Evolutionary conservation across 345 rosid species (phyloP), one percentile per base, ranked within the genome.

Genomic region (Eucalyptus caleyi): DNA sequence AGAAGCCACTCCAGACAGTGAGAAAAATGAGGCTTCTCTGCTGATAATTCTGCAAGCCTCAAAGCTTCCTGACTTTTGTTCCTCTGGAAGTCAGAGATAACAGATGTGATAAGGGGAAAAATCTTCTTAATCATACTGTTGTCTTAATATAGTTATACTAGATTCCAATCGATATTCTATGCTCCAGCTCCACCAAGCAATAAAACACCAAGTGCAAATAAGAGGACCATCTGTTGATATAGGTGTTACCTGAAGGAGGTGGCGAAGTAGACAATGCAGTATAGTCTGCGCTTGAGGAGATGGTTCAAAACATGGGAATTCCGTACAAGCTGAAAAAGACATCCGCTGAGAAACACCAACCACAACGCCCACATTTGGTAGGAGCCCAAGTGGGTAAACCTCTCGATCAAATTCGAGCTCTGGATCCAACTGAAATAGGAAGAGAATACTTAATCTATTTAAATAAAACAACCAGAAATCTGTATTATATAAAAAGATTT

Each of bases 1-100:
- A 97, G 98, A 95, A 97, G 98, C 99, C 98, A 98, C 92, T 98
- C 99, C 90, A 98, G 91, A 94, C 98, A 98, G 92, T 96, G 98
- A 85, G 97, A 96, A 93, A 98, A 98, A 89, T 98, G 99, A 91
- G 98, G 98, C 91, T 96, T 98, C 94, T 96, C 97, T 32, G 98
- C 99, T 56, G 99, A 98, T 93, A 96, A 91, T 86, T 94, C 97
- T 87, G 98, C 99, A 92, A 95, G 92, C 89, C 92, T 93, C 90
- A 97, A 88, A 85, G 98, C 98, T 94, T 97, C 99, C 92, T 97
- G 98, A 53, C 90, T 94, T 95, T 97, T 97, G 91, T 95, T 94
- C 92, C 99, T 94, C 99, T 97, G 95, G 82, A 88, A 89, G 69
- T 88, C 54, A 89, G 53, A 90, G 51, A 90, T 45, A 54, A 92